phyloP scores from a whole-genome alignment of 2,329 filamentous ascomycete species.

The Piedraia hortae region DNA sequence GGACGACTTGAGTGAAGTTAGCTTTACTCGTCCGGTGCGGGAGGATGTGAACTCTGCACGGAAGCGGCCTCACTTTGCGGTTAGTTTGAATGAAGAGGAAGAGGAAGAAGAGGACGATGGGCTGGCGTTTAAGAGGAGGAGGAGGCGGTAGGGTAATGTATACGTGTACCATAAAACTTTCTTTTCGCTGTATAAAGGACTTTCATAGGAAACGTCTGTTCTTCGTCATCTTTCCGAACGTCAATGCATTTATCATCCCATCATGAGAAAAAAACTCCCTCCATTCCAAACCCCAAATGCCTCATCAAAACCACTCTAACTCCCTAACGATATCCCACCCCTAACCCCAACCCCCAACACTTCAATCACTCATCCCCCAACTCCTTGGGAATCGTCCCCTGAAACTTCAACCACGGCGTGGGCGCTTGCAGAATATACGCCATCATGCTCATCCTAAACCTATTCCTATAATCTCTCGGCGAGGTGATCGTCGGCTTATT shows the following conservation, averaged over 20 bases:
- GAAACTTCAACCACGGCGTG: conserved; percentile 49
- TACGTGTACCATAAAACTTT: too few species aligned
- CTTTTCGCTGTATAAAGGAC: too few species aligned
- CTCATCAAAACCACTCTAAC: not conserved
- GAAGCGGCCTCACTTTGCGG: too few species aligned
- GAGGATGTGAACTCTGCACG: too few species aligned
- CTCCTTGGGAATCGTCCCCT: conserved; percentile 10
- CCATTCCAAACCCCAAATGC: not conserved
- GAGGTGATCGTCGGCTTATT: conserved; percentile 81
- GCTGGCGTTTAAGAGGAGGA: conserved; percentile 24
- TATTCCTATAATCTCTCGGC: conserved; percentile 88
- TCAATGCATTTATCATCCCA: too few species aligned
- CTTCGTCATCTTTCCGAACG: too few species aligned
- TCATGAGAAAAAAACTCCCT: too few species aligned
- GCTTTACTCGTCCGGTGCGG: too few species aligned
- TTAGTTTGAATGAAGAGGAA: conserved; percentile 1
- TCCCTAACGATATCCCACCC: conserved; percentile 1
- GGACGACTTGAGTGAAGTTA: too few species aligned
- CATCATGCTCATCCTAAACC: conserved; percentile 90
- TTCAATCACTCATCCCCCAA: conserved; percentile 6
- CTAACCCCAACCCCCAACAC: conserved; percentile 3
- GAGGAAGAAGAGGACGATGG: conserved; percentile 24
- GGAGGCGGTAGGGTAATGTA: conserved; percentile 2
- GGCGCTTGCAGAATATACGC: conserved; percentile 44
- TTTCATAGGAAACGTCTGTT: too few species aligned